Percentiles rank a stretch among this genome's conserved stretches.
These are phyloP conservation scores for Paraconiothyrium sp. DNA, from an alignment of 2,329 filamentous ascomycete genomes.

Conservation along the genomic window DNA sequence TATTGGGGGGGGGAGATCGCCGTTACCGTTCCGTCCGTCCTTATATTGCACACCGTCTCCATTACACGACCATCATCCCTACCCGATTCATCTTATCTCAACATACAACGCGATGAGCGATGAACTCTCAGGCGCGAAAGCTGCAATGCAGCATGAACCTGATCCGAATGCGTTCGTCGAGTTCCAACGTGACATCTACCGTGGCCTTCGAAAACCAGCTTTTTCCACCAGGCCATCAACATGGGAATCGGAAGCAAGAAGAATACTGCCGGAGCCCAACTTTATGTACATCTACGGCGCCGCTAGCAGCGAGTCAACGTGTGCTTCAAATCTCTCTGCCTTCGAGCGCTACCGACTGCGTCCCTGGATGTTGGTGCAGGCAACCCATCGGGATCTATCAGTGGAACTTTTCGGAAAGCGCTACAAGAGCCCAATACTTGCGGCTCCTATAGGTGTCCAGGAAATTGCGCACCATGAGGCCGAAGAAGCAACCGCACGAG, in stretches of 20 bases:
- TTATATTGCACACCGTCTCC: background rate
- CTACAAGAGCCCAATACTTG: slow-evolving; percentile 64
- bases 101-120: background rate
- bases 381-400: slow-evolving; percentile 44
- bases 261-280: slow-evolving; percentile 47
- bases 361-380: slow-evolving; percentile 53
- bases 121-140: slow-evolving; percentile 1
- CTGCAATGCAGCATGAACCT: slow-evolving; percentile 40
- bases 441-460: slow-evolving; percentile 76
- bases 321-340: slow-evolving; percentile 49
- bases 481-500: slow-evolving; percentile 71
- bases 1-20: too few relatives aligned
- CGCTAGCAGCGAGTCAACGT: slow-evolving; percentile 49
- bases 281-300: slow-evolving; percentile 53
- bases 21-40: background rate
- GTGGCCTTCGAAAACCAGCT: slow-evolving; percentile 45
- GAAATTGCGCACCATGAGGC: slow-evolving; percentile 71
- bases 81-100: background rate
- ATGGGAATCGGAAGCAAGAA: slow-evolving; percentile 50
- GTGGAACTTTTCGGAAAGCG: slow-evolving; percentile 49
- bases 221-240: slow-evolving; percentile 53
- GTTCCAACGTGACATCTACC: slow-evolving; percentile 52
- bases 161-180: slow-evolving; percentile 45
- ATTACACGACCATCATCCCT: background rate
- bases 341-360: slow-evolving; percentile 52